phyloP scores from a whole-genome alignment of 2,329 filamentous ascomycete species.

The Penicillium vulpinum region DNA sequence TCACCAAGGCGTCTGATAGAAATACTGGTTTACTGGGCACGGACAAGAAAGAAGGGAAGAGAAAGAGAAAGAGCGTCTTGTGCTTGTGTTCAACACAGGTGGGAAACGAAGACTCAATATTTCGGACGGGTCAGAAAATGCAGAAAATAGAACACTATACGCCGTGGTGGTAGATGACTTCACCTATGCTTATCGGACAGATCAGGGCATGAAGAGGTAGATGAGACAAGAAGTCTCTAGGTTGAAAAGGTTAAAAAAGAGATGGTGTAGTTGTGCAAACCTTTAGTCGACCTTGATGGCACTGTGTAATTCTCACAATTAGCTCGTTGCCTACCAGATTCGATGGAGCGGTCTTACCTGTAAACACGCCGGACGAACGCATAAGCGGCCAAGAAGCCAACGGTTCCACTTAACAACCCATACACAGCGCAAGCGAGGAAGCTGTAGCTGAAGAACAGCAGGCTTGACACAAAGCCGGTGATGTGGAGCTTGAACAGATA shows the following conservation, averaged over 20 bases:
- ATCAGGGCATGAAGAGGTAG: slow-evolving; percentile 13
- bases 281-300: slow-evolving; percentile 38
- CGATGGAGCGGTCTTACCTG: slow-evolving; percentile 54
- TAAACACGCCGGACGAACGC: slow-evolving; percentile 83
- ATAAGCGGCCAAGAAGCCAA: slow-evolving; percentile 82
- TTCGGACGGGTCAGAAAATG: slow-evolving; percentile 7
- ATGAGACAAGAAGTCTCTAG: not conserved
- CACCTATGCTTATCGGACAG: slow-evolving; percentile 24
- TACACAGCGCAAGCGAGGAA: slow-evolving; percentile 80
- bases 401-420: slow-evolving; percentile 75
- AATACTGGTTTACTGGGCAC: not conserved
- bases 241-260: not conserved
- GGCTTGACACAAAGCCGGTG: slow-evolving; percentile 71
- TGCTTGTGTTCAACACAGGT: not conserved
- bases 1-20: not conserved
- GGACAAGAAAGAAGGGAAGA: not conserved
- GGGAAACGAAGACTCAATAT: not conserved
- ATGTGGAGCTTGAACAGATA: slow-evolving; percentile 79
- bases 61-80: not conserved
- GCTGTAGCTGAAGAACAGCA: slow-evolving; percentile 85
- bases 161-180: slow-evolving; percentile 19
- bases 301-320: slow-evolving; percentile 19
- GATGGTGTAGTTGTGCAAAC: not conserved
- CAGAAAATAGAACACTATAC: slow-evolving; percentile 18
- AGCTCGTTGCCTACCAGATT: not conserved